Percentiles rank a stretch among this genome's conserved stretches.
phyloP scores from a whole-genome alignment of 2,329 filamentous ascomycete species.

The Paracoccidioides brasiliensis region DNA sequence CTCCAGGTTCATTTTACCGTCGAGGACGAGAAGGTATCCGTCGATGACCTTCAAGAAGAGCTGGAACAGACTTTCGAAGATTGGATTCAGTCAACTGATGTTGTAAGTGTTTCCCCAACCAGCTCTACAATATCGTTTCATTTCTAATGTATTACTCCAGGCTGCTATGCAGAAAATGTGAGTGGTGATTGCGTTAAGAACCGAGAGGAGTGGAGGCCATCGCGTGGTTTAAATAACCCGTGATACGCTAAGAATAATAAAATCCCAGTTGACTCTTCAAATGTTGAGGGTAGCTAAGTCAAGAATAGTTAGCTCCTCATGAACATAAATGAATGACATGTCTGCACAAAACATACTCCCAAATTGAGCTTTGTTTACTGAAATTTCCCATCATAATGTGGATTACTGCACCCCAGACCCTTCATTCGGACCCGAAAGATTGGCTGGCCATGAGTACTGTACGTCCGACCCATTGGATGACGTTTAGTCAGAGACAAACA shows the following conservation, averaged over 20 bases:
- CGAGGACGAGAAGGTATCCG: conserved; percentile 90
- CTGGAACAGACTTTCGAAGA: conserved; percentile 74
- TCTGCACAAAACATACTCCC: background rate
- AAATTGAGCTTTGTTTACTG: too few species aligned
- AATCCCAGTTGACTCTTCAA: background rate
- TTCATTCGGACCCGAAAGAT: too few species aligned
- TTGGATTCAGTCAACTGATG: conserved; percentile 86
- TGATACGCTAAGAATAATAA: background rate
- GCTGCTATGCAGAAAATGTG: conserved; percentile 88
- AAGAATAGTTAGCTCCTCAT: background rate
- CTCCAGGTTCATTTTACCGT: conserved; percentile 96
- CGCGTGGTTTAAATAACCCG: background rate
- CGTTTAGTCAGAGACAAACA: too few species aligned
- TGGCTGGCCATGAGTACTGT: too few species aligned
- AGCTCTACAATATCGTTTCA: background rate
- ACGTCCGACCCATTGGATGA: too few species aligned
- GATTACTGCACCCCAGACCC: too few species aligned
- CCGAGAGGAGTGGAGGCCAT: background rate
- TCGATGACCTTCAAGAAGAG: conserved; percentile 73
- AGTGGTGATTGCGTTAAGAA: conserved; percentile 19
- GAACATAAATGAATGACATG: background rate
- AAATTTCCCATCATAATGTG: too few species aligned
- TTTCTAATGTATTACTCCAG: conserved; percentile 19
- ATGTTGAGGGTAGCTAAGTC: background rate
- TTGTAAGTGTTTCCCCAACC: conserved; percentile 39